These are phyloP conservation scores for Aspergillus pseudonomiae DNA, from an alignment of 2,329 filamentous ascomycete species.

Conservation along the genomic window DNA sequence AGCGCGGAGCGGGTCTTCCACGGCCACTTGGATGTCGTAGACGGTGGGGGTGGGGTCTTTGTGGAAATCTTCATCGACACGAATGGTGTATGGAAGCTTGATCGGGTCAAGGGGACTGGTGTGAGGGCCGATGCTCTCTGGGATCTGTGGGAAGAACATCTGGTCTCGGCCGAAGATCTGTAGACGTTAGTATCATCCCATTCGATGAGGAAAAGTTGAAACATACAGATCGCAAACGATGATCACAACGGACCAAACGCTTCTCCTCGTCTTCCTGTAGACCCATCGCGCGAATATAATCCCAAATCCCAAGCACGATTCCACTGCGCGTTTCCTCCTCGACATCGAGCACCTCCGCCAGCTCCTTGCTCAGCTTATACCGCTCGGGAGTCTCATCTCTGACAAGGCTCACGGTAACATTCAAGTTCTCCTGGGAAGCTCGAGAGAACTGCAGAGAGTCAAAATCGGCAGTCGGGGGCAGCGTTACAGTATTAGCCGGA, in stretches of 20 bases:
- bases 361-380: conserved; percentile 74
- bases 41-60: conserved; percentile 75
- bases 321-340: conserved; percentile 85
- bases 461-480: conserved; percentile 74
- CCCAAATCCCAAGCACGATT: conserved; percentile 89
- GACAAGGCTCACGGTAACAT: conserved; percentile 83
- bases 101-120: conserved; percentile 79
- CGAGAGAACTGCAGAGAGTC: conserved; percentile 91
- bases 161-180: conserved; percentile 75
- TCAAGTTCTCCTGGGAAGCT: conserved; percentile 87
- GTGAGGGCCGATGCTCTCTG: conserved; percentile 77
- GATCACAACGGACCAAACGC: conserved; percentile 87
- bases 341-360: conserved; percentile 84
- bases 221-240: conserved; percentile 73
- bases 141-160: conserved; percentile 83
- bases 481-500: conserved; percentile 52
- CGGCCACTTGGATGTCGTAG: conserved; percentile 83
- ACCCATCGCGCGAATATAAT: conserved; percentile 84
- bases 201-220: not conserved
- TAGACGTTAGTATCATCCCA: conserved; percentile 4
- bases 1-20: conserved; percentile 78
- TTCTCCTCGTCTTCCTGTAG: conserved; percentile 95
- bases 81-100: conserved; percentile 87
- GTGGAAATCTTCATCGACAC: conserved; percentile 83
- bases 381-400: conserved; percentile 85